These are phyloP conservation scores for Eucalyptus lansdowneana DNA, from an alignment of 345 rosid species.

Conservation along the genomic window DNA sequence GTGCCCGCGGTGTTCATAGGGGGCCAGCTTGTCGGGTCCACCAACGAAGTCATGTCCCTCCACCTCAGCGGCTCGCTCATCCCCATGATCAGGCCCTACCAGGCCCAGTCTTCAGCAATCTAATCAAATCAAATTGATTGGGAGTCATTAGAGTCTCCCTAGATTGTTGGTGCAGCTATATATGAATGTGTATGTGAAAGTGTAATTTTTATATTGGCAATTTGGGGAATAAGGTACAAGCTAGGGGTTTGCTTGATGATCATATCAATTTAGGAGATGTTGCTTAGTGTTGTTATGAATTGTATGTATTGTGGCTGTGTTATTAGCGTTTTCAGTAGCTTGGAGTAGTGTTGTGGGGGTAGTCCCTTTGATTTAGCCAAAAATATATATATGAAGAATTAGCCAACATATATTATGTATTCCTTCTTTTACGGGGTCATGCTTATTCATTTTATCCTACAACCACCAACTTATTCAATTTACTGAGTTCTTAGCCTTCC, in stretches of 20 bases:
- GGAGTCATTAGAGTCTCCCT: neutral
- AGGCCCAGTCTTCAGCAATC: slow-evolving; percentile 6
- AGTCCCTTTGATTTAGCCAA: neutral
- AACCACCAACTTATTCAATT: neutral
- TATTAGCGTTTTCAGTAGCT: neutral
- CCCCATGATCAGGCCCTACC: slow-evolving; percentile 58
- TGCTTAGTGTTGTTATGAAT: neutral
- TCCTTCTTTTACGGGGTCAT: neutral
- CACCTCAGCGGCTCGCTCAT: slow-evolving; percentile 60
- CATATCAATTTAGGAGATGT: neutral
- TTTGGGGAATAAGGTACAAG: neutral
- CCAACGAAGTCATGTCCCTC: slow-evolving; percentile 81
- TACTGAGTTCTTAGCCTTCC: neutral
- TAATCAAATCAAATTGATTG: neutral
- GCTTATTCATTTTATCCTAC: neutral
- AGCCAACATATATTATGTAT: neutral
- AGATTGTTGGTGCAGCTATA: neutral
- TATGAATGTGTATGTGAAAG: neutral
- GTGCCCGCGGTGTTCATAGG: slow-evolving; percentile 71
- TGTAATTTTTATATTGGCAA: neutral
- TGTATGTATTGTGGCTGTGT: neutral
- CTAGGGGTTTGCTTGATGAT: neutral
- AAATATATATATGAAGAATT: neutral
- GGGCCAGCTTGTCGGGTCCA: slow-evolving; percentile 64
- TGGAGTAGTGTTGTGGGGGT: neutral